Percentiles rank a stretch among this genome's conserved stretches.
Evolutionary conservation across 352 stramenopile genomes (phyloP).

Genomic region (Phytophthora idaei): DNA sequence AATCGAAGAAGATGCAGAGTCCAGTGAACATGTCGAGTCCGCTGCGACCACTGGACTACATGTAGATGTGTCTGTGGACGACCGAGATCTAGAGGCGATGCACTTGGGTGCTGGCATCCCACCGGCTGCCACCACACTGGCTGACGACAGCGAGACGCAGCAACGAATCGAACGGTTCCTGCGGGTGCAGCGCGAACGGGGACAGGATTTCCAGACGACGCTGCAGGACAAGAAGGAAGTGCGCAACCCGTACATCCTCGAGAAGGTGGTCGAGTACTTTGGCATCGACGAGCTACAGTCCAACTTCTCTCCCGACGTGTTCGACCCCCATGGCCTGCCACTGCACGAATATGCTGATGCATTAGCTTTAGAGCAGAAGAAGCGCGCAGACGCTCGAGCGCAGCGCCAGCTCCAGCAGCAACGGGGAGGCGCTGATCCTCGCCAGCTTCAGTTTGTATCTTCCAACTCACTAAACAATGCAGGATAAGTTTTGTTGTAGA

Average conservation of each 20-base stretch:
- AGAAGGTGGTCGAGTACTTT: slow-evolving; percentile 89
- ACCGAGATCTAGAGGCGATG: slow-evolving; percentile 43
- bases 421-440: slow-evolving; percentile 10
- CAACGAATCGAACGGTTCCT: slow-evolving; percentile 75
- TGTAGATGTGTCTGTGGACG: slow-evolving; percentile 9
- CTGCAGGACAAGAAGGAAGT: slow-evolving; percentile 86
- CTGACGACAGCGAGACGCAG: slow-evolving; percentile 41
- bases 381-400: slow-evolving; percentile 44
- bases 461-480: slow-evolving; percentile 18
- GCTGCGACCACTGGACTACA: slow-evolving; percentile 3
- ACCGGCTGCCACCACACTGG: slow-evolving; percentile 27
- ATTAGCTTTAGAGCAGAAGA: slow-evolving; percentile 70
- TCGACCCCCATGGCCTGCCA: slow-evolving; percentile 70
- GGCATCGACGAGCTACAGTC: slow-evolving; percentile 82
- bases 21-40: slow-evolving; percentile 9
- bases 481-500: slow-evolving; percentile 7
- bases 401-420: slow-evolving; percentile 46
- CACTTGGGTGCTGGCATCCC: slow-evolving; percentile 50
- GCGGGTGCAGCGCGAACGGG: slow-evolving; percentile 40
- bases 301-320: slow-evolving; percentile 69
- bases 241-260: slow-evolving; percentile 85
- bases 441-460: slow-evolving; percentile 33
- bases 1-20: slow-evolving; percentile 6
- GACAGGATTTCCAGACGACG: slow-evolving; percentile 67
- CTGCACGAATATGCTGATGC: slow-evolving; percentile 76